phyloP scores from a whole-genome alignment of 345 rosid species.

The Pugionium dolabratum region DNA sequence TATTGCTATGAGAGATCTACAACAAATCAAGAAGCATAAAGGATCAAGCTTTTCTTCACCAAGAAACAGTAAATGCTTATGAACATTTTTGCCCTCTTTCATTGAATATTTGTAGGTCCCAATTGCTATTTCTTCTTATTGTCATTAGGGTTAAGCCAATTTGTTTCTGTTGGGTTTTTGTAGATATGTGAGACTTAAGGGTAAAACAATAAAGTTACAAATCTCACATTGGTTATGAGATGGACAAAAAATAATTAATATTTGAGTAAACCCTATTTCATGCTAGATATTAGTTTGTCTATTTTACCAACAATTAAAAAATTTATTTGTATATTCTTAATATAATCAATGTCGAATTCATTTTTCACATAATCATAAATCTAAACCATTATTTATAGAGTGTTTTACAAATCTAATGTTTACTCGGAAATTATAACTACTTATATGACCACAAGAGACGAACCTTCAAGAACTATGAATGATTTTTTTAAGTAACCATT shows the following conservation, averaged over 20 bases:
- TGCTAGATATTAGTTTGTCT: background rate
- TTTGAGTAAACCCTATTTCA: background rate
- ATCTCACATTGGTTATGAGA: slow-evolving; percentile 12
- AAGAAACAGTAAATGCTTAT: slow-evolving; percentile 26
- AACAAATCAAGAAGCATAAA: slow-evolving; percentile 33
- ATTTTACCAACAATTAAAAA: background rate
- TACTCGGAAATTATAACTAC: too few relatives aligned
- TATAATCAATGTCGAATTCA: too few relatives aligned
- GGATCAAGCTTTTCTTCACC: slow-evolving; percentile 30
- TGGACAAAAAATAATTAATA: background rate
- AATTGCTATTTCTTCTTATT: background rate
- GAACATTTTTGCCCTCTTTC: slow-evolving; percentile 16
- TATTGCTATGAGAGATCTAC: slow-evolving; percentile 14
- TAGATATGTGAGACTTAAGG: slow-evolving; percentile 28
- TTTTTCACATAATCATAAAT: too few relatives aligned
- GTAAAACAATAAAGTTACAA: slow-evolving; percentile 21
- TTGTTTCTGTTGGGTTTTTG: slow-evolving; percentile 18
- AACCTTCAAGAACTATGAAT: too few relatives aligned
- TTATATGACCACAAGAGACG: too few relatives aligned
- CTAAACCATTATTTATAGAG: too few relatives aligned
- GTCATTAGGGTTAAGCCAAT: slow-evolving; percentile 16
- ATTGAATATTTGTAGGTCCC: slow-evolving; percentile 38
- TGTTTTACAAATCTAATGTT: too few relatives aligned
- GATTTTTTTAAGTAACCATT: too few relatives aligned
- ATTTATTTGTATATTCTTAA: background rate